phyloP scores from a whole-genome alignment of 2,329 filamentous ascomycete species.

The Phoma herbarum region DNA sequence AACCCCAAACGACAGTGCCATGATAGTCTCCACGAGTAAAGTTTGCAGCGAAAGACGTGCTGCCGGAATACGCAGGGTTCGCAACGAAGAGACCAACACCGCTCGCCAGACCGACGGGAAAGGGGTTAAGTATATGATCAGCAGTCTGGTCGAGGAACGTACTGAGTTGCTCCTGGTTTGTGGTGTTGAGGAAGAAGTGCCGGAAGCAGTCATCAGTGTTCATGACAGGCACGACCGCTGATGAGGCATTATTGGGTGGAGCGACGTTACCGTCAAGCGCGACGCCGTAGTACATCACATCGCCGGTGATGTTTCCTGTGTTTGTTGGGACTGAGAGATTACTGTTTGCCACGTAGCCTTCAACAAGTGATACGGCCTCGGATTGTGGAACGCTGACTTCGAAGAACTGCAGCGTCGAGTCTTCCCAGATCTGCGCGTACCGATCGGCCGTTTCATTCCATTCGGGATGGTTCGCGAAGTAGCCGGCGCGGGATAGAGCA shows the following conservation, averaged over 20 bases:
- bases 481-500: constrained; percentile 58
- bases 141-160: constrained; percentile 66
- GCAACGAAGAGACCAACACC: constrained; percentile 66
- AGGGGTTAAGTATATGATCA: constrained; percentile 65
- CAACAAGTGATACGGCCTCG: constrained; percentile 58
- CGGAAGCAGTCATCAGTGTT: constrained; percentile 72
- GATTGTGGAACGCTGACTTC: constrained; percentile 54
- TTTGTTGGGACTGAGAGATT: constrained; percentile 59
- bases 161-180: constrained; percentile 65
- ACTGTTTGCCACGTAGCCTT: constrained; percentile 57
- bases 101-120: constrained; percentile 67
- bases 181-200: constrained; percentile 68
- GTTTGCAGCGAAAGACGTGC: constrained; percentile 55
- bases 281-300: constrained; percentile 65
- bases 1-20: constrained; percentile 71
- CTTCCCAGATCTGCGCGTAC: constrained; percentile 70
- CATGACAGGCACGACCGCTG: constrained; percentile 63
- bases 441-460: constrained; percentile 54
- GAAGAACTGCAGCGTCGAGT: constrained; percentile 67
- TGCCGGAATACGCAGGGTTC: constrained; percentile 66
- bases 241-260: constrained; percentile 50
- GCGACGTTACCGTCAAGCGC: constrained; percentile 59
- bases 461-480: constrained; percentile 60
- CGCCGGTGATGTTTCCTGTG: constrained; percentile 52
- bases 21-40: constrained; percentile 69